These are phyloP conservation scores for Castanospermum australe DNA, from an alignment of 306 rosid genomes.

Conservation along the genomic window DNA sequence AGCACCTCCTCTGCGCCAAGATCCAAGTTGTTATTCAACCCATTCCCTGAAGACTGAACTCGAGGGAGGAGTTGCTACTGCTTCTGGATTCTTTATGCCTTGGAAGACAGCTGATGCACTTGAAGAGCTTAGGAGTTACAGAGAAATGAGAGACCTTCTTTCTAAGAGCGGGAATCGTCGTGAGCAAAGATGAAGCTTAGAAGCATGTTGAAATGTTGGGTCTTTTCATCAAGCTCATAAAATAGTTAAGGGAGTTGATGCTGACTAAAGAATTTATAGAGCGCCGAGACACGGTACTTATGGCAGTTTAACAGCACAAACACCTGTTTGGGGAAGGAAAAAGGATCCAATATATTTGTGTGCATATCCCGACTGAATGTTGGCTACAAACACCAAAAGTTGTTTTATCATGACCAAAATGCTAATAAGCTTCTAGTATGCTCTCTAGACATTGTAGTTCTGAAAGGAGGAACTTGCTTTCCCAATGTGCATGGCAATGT, in stretches of 20 bases:
- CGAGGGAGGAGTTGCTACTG: slow-evolving; percentile 61
- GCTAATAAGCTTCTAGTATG: slow-evolving; percentile 14
- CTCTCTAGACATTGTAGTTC: slow-evolving; percentile 21
- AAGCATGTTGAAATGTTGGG: slow-evolving; percentile 26
- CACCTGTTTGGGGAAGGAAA: neutral
- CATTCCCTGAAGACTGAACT: slow-evolving; percentile 54
- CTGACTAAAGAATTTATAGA: slow-evolving; percentile 11
- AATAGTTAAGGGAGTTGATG: slow-evolving; percentile 8
- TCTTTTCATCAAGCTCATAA: neutral
- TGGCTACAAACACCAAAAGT: slow-evolving; percentile 17
- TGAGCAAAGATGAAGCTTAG: slow-evolving; percentile 35
- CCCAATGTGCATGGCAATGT: neutral
- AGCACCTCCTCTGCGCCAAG: slow-evolving; percentile 89
- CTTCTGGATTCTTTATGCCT: slow-evolving; percentile 62
- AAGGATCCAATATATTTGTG: slow-evolving; percentile 24
- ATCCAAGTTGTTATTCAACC: slow-evolving; percentile 59
- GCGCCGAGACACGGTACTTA: neutral
- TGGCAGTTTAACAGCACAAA: slow-evolving; percentile 23
- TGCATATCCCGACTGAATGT: slow-evolving; percentile 40
- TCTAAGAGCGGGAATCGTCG: slow-evolving; percentile 52
- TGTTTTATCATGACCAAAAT: slow-evolving; percentile 20
- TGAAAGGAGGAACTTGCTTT: slow-evolving; percentile 19
- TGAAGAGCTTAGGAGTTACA: slow-evolving; percentile 53
- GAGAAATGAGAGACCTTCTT: slow-evolving; percentile 59
- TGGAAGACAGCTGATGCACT: slow-evolving; percentile 53